Conservation (phyloP, 495 filamentous ascomycete species). For the Lasiosphaeriaceae sp. region DNA sequence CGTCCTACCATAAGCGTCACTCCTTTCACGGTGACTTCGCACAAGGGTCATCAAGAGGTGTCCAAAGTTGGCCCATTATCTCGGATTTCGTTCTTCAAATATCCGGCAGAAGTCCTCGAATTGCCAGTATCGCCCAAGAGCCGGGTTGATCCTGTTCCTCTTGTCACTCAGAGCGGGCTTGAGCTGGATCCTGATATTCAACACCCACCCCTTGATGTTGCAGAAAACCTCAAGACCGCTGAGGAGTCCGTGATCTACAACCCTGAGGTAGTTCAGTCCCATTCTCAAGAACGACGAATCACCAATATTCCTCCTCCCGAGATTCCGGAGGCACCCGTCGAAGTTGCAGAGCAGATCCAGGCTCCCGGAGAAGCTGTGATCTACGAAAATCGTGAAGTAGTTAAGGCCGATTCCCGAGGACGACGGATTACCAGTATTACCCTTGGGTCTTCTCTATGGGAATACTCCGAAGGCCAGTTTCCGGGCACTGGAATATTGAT, state of each 20-base stretch:
- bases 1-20: slow-evolving; percentile 22
- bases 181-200: neutral
- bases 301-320: no score
- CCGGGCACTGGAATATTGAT: neutral
- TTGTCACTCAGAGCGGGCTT: neutral
- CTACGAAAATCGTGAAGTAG: no score
- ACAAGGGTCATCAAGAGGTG: neutral
- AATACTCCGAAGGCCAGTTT: neutral
- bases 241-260: neutral
- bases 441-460: neutral
- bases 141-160: neutral
- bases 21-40: neutral
- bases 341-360: no score
- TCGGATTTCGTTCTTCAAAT: slow-evolving; percentile 10
- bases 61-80: slow-evolving; percentile 12
- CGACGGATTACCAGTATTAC: no score
- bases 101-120: slow-evolving; percentile 2
- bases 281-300: no score
- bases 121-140: neutral
- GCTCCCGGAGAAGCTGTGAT: no score
- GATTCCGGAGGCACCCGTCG: no score
- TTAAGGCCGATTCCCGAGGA: no score
- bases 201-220: neutral
- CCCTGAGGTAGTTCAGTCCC: neutral
- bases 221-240: neutral